Conservation (phyloP, 1,284 basidiomycete species). For the Ceratobasidium sp. region DNA sequence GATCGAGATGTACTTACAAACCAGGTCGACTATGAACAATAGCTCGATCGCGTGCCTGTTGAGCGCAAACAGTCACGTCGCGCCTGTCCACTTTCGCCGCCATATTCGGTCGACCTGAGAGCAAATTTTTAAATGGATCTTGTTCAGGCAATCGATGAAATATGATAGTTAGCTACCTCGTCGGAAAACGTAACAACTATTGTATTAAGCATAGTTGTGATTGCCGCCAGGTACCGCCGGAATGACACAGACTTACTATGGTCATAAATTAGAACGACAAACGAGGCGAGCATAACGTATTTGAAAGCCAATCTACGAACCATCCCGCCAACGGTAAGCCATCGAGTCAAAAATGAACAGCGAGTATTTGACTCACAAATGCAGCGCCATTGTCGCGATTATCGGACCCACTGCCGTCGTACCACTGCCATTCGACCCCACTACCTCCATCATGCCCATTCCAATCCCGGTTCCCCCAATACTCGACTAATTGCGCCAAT, state of each 20-base stretch:
- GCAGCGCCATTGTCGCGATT: background rate
- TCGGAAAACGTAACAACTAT: constrained; percentile 8
- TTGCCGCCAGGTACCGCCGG: background rate
- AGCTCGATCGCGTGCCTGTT: constrained; percentile 30
- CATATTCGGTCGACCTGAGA: constrained; percentile 22
- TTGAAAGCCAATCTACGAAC: constrained; percentile 19
- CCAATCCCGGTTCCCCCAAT: too few species aligned
- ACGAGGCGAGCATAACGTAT: constrained; percentile 27
- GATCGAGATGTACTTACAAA: constrained; percentile 15
- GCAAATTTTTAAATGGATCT: too few species aligned
- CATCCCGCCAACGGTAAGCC: too few species aligned
- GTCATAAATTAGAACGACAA: constrained; percentile 14
- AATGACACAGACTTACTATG: constrained; percentile 1
- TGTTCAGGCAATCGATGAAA: too few species aligned
- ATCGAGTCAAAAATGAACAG: background rate
- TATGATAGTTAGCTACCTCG: constrained; percentile 6
- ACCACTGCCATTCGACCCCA: too few species aligned
- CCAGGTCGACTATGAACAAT: constrained; percentile 19
- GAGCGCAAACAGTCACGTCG: constrained; percentile 30
- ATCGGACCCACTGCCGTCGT: too few species aligned
- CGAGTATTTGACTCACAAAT: background rate
- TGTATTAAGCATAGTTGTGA: background rate
- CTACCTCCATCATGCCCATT: too few species aligned
- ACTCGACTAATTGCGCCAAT: too few species aligned
- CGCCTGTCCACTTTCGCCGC: constrained; percentile 28